A percentile compares a stretch with the other conserved stretches of the same genome.
phyloP scores from a whole-genome alignment of 208 protist species.

The Trypanosoma avium region DNA sequence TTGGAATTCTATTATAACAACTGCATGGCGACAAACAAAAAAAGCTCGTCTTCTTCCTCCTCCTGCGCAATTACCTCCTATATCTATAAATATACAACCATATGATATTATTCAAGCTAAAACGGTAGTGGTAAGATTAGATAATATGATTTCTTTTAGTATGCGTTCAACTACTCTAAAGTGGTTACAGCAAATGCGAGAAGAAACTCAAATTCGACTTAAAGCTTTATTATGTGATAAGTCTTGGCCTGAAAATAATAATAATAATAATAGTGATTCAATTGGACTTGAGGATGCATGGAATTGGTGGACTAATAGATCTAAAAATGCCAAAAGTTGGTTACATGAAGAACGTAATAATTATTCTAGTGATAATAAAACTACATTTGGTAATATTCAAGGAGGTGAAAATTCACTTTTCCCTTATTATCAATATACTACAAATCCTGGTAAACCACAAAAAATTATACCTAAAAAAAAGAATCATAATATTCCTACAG shows the following conservation, averaged over 20 bases:
- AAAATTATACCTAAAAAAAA: constrained; percentile 17
- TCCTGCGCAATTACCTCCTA: constrained; percentile 62
- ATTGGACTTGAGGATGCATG: constrained; percentile 53
- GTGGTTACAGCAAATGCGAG: constrained; percentile 70
- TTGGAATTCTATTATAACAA: constrained; percentile 72
- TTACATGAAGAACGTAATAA: constrained; percentile 69
- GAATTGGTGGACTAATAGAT: constrained; percentile 71
- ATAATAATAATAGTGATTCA: constrained; percentile 24
- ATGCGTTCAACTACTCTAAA: constrained; percentile 65
- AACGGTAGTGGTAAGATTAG: constrained; percentile 50
- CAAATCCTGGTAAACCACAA: constrained; percentile 29
- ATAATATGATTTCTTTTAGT: constrained; percentile 52
- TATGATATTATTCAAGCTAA: constrained; percentile 70
- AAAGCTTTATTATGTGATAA: constrained; percentile 26
- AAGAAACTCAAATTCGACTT: constrained; percentile 41
- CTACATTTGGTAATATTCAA: not conserved
- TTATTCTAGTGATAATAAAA: not conserved
- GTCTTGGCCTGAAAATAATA: constrained; percentile 11
- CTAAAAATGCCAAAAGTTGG: constrained; percentile 47
- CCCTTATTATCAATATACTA: constrained; percentile 35
- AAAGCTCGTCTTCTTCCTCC: constrained; percentile 64
- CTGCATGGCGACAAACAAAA: constrained; percentile 72
- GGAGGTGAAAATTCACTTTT: constrained; percentile 7
- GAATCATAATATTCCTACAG: not conserved
- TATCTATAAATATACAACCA: constrained; percentile 45